These are phyloP conservation scores for Apiosordaria backusii DNA, from an alignment of 495 filamentous ascomycete genomes.

Conservation along the genomic window DNA sequence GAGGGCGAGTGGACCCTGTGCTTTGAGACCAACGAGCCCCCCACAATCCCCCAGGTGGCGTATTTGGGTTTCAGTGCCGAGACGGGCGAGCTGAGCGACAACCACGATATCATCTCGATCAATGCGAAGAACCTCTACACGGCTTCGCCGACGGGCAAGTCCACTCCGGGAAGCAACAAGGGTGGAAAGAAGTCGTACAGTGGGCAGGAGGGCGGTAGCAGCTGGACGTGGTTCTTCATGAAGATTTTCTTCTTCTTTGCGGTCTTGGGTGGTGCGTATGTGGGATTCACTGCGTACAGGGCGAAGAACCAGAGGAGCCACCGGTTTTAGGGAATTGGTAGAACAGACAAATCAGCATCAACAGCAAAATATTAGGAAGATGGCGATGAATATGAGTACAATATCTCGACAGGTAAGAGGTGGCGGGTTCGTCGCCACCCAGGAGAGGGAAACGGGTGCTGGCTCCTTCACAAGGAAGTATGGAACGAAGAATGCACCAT, in stretches of 20 bases:
- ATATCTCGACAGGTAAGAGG: background rate
- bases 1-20: constrained; percentile 86
- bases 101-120: constrained; percentile 94
- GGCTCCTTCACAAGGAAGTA: background rate
- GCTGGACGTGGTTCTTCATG: constrained; percentile 92
- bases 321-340: constrained; percentile 59
- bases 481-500: no score
- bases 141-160: constrained; percentile 44
- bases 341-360: background rate
- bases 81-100: constrained; percentile 94
- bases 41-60: constrained; percentile 80
- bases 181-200: constrained; percentile 32
- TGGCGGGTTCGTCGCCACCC: background rate
- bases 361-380: background rate
- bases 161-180: constrained; percentile 40
- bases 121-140: constrained; percentile 85
- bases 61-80: constrained; percentile 96
- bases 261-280: constrained; percentile 70
- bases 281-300: constrained; percentile 79
- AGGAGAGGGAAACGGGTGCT: background rate
- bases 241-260: constrained; percentile 74
- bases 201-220: constrained; percentile 48
- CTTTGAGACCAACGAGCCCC: constrained; percentile 70
- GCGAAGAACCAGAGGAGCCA: constrained; percentile 64
- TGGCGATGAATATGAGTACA: background rate